Evolutionary conservation across 2,329 filamentous ascomycete genomes (phyloP), one percentile per base, ranked within the genome.

Genomic region (Neospermospora avenae): DNA sequence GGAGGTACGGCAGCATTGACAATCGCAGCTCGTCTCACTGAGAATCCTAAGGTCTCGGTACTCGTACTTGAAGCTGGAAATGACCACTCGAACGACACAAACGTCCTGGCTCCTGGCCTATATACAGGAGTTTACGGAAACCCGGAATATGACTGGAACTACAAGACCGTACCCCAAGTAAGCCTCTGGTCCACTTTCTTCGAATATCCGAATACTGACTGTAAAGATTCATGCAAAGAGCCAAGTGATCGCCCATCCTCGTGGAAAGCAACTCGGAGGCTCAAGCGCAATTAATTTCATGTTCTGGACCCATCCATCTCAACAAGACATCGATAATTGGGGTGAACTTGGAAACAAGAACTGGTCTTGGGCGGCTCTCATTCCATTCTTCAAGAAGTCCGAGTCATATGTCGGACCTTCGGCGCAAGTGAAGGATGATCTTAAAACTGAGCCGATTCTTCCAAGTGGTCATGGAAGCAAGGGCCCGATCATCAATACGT

Each of bases 341-440:
- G 69, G 69, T 18, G 64, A 63, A 1, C 60, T 78, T 7, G 76
- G 75, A 0, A 77, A 77, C 41, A 60, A 68, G 0, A 74, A 74
- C n/a, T 79, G 75, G 76, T 69, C 67, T 13, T 75, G 71, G 65
- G 65, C 73, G 8, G 63, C 66, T 14, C 64, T 79, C 18, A 65
- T 72, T 0, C 76, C 74, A 1, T 78, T 78, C 57, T 72, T 78
- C 59, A 71, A 69, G 16, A 77, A 77, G 64, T 73, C 73, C 18
- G n/a, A 57, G 61, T 67, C 51, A 3, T 61, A 41, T 34, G 20
- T 52, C 11, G n/a, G 10, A 8, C 56, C 56, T 5, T 46, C 60
- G 20, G 22, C n/a, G 16, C 11, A 20, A 16, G 54, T 57, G 16
- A 44, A 31, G 24, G n/a, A 48, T 16, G 41, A 48, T 20, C 54